phyloP scores from a whole-genome alignment of 345 rosid species.

The Bruguiera gymnorhiza region DNA sequence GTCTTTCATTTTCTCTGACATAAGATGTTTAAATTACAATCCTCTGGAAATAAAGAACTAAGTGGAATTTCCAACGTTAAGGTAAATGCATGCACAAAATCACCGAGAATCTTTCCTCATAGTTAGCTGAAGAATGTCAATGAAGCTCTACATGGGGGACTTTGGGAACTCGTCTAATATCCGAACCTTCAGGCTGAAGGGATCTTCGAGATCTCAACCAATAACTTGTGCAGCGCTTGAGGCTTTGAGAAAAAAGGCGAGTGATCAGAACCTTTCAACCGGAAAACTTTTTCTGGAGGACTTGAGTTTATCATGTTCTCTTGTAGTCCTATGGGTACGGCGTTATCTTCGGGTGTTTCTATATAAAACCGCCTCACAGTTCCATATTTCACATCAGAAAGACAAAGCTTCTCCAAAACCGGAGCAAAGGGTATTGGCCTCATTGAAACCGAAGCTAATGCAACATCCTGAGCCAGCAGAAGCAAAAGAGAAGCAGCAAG shows the following conservation, averaged over 20 bases:
- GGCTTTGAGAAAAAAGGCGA: constrained; percentile 99
- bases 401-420: constrained; percentile 79
- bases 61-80: neutral
- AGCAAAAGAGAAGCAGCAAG: constrained; percentile 6
- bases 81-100: constrained; percentile 18
- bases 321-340: constrained; percentile 68
- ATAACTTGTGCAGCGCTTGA: constrained; percentile 81
- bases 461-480: constrained; percentile 60
- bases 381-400: constrained; percentile 63
- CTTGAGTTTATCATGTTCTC: constrained; percentile 71
- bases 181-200: constrained; percentile 27
- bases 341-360: constrained; percentile 73
- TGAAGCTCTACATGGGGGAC: neutral
- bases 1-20: constrained; percentile 4
- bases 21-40: neutral
- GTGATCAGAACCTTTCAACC: constrained; percentile 88
- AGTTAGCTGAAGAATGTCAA: neutral
- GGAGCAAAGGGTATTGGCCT: constrained; percentile 92
- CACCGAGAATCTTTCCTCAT: constrained; percentile 14
- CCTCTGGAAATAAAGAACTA: constrained; percentile 2
- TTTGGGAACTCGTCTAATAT: neutral
- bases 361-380: constrained; percentile 79
- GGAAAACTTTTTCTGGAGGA: constrained; percentile 76
- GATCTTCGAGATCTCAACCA: constrained; percentile 74
- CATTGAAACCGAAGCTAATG: constrained; percentile 92